Percentiles rank a stretch among this genome's conserved stretches.
These are phyloP conservation scores for Kalaharituber pfeilii DNA, from an alignment of 2,329 filamentous ascomycete genomes.

Conservation along the genomic window DNA sequence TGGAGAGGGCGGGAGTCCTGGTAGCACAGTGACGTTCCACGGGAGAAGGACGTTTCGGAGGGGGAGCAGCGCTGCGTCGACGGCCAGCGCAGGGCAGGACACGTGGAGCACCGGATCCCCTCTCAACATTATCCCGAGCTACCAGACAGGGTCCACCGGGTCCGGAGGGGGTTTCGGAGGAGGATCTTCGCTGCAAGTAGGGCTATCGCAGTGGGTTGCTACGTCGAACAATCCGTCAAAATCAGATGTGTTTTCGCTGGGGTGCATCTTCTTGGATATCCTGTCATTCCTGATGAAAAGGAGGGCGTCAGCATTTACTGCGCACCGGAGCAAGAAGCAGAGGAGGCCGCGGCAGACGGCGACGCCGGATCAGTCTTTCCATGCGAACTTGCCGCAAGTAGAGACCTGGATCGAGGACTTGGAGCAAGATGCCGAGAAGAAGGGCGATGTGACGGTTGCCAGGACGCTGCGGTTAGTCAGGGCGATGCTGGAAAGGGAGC, in stretches of 20 bases:
- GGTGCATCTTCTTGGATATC: conserved; percentile 55
- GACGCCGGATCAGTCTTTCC: conserved; percentile 52
- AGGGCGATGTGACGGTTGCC: conserved; percentile 22
- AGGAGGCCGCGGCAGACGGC: conserved; percentile 37
- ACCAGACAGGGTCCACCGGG: neutral
- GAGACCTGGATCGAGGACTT: conserved; percentile 49
- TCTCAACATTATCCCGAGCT: conserved; percentile 5
- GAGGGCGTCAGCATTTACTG: conserved; percentile 45
- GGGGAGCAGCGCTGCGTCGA: neutral
- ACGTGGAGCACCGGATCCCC: neutral
- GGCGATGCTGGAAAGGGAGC: conserved; percentile 19
- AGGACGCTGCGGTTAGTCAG: conserved; percentile 15
- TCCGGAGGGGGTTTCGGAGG: neutral
- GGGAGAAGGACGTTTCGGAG: conserved; percentile 17
- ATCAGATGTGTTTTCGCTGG: conserved; percentile 56
- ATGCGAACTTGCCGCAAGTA: conserved; percentile 51
- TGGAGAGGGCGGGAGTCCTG: conserved; percentile 20
- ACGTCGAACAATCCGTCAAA: conserved; percentile 8
- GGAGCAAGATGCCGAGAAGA: conserved; percentile 39
- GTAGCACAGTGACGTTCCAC: conserved; percentile 22
- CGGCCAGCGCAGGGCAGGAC: neutral
- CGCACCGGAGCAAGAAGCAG: conserved; percentile 48
- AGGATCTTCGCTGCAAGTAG: neutral
- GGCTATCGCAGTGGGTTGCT: neutral
- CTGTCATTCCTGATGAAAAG: conserved; percentile 52